Percentiles rank a stretch among this genome's conserved stretches.
These are phyloP conservation scores for Boletus pseudopeckii DNA, from an alignment of 768 basidiomycete species.

Conservation along the genomic window DNA sequence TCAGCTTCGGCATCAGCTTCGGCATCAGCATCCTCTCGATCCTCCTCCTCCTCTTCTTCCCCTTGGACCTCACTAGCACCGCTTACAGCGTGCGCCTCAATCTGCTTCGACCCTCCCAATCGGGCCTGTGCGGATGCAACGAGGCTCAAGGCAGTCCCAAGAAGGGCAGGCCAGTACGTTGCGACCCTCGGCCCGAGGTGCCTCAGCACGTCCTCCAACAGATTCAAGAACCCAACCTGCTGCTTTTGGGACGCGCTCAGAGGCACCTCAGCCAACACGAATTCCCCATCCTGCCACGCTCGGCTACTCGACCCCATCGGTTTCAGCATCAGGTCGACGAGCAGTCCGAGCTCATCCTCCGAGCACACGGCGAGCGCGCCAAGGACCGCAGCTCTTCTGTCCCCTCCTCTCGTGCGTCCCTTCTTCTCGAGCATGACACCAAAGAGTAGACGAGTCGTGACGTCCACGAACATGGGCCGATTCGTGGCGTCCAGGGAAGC, in stretches of 20 bases:
- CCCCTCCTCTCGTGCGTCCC: conserved; percentile 62
- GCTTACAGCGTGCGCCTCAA: conserved; percentile 20
- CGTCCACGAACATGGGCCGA: conserved; percentile 63
- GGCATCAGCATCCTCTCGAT: conserved; percentile 35
- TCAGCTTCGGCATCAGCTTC: conserved; percentile 37
- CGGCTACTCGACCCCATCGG: conserved; percentile 49
- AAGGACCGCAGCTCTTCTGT: conserved; percentile 72
- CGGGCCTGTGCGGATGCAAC: conserved; percentile 60
- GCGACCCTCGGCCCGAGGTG: conserved; percentile 73
- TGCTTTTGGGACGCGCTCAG: conserved; percentile 52
- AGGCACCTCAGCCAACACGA: conserved; percentile 30
- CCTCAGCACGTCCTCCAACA: conserved; percentile 82
- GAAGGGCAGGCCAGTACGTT: conserved; percentile 68
- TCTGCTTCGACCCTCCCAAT: conserved; percentile 35
- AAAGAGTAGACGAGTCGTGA: conserved; percentile 74
- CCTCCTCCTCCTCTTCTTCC: conserved; percentile 36
- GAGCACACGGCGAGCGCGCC: conserved; percentile 65
- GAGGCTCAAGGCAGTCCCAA: conserved; percentile 67
- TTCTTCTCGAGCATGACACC: conserved; percentile 83
- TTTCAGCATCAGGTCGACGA: conserved; percentile 85
- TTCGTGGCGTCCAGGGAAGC: conserved; percentile 52
- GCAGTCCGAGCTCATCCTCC: conserved; percentile 66
- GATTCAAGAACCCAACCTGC: conserved; percentile 77
- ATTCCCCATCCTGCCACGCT: conserved; percentile 24
- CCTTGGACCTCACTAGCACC: conserved; percentile 21